Evolutionary conservation across 352 stramenopile species (phyloP), one percentile per base, ranked within the genome.

Genomic region (Pythium grandisporangium): DNA sequence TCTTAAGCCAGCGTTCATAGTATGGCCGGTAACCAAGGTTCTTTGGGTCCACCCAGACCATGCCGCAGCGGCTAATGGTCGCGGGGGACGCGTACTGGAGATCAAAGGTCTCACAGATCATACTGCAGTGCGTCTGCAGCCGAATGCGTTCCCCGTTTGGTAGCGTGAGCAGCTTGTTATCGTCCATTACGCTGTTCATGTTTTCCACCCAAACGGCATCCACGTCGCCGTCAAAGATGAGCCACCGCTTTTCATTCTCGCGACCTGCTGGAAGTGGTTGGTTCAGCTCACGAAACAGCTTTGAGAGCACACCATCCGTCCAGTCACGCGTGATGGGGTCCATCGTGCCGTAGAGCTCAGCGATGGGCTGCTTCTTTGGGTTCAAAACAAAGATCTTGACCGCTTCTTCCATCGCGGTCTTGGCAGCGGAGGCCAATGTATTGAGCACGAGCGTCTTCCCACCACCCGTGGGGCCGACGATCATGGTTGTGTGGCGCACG

Each of bases 111-210:
- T 98, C 93, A 49, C 91, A 97, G 39, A 98, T 93, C 67, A 98
- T 93, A 17, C 48, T 68, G 62, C 88, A 97, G 55, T 97, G 85
- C 1, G 70, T 84, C 50, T 97, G 85, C 33, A 98, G 54, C 1
- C 85, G 81, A 45, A 98, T 98, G 8, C 93, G 89, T 51, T 98
- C 93, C 16, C 93, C 93, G 51, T 98, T 98, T 3, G 93, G 93
- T 6, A 98, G 54, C 4, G 93, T 98, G 0, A 98, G 64, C 35
- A 98, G 53, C 48, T 96, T 96, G 68, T 98, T 98, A 52, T 98
- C 92, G 39, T 98, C 93, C 93, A 98, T 98, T 42, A 98, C 93
- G 19, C 82, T 96, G 67, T 98, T 98, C 92, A 98, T 97, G 51
- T 97, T 97, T 64, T 98, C 94, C 37, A 98, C 91, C 94, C 94